Evolutionary conservation across 116 monocot genomes (phyloP), one percentile per base, ranked within the genome.

Genomic region (Thalassia testudinum): DNA sequence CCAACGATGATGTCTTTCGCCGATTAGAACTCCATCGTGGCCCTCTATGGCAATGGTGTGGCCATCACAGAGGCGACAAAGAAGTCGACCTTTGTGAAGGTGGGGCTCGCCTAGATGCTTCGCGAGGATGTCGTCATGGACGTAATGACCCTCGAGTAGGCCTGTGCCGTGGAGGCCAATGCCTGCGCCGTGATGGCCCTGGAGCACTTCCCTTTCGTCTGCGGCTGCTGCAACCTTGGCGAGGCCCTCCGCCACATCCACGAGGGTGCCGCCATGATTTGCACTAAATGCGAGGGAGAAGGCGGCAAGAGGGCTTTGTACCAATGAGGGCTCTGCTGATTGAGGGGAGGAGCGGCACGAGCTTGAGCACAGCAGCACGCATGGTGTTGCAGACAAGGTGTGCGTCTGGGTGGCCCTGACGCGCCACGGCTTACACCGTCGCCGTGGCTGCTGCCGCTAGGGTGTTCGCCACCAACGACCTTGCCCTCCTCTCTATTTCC

Each of bases 101-200:
- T 57, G 0, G 66, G 86, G 0, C 72, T 91, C 0, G 91, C 86
- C 3, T 79, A 86, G 79, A 86, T 91, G 91, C 79, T 91, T 2
- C 73, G 79, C 18, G 91, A 82, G 42, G 82, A 79, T 1, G 82
- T 91, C 29, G 82, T 91, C 76, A 86, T 91, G 91, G 91, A 91
- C 68, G 86, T 91, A 24, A 75, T 90, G 52, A 82, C 59, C 59
- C 66, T 78, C 12, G 91, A 85, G 60, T 82, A 88, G 72, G 88
- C 88, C 4, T 70, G 83, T 20, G 64, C 83, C 47, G 83, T 79
- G 2, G 88, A 79, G 70, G 91, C 86, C n/a, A 83, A 83, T 7
- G 91, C 85, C 24, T 85, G 78, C 64, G 91, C 91, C 19, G 91
- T 91, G 47, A 91, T 91, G 91, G 91, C 85, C 27, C 73, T 91